Evolutionary conservation across 345 rosid species (phyloP).

Genomic region (Melaleuca alternifolia): DNA sequence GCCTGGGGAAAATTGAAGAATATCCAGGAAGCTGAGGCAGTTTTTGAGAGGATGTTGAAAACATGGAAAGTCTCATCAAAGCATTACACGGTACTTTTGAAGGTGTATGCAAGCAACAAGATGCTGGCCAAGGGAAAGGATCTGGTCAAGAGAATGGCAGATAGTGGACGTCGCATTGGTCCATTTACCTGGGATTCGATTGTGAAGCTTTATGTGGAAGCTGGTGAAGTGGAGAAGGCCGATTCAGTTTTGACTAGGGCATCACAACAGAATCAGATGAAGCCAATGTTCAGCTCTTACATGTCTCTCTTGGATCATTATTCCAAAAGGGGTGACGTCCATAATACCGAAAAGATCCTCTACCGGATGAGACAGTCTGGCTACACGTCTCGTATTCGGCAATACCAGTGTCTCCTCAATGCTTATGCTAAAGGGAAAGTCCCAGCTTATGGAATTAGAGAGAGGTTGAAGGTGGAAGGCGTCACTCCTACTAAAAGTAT

Average conservation of each 20-base stretch:
- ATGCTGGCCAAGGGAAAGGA: slow-evolving; percentile 69
- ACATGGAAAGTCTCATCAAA: slow-evolving; percentile 36
- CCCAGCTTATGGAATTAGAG: slow-evolving; percentile 82
- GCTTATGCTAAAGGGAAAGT: slow-evolving; percentile 54
- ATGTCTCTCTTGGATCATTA: slow-evolving; percentile 67
- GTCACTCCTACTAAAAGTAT: slow-evolving; percentile 48
- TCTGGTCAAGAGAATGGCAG: slow-evolving; percentile 59
- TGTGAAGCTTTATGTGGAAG: slow-evolving; percentile 71
- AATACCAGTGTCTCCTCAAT: slow-evolving; percentile 46
- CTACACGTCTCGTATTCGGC: slow-evolving; percentile 46
- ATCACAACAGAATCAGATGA: slow-evolving; percentile 38
- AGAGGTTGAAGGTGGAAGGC: slow-evolving; percentile 77
- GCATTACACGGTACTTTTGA: slow-evolving; percentile 48
- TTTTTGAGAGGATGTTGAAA: slow-evolving; percentile 31
- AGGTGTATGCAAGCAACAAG: slow-evolving; percentile 68
- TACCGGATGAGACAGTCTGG: slow-evolving; percentile 74
- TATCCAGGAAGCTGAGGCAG: slow-evolving; percentile 69
- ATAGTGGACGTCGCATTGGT: slow-evolving; percentile 56
- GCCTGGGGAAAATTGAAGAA: slow-evolving; percentile 76
- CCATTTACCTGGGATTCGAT: slow-evolving; percentile 83
- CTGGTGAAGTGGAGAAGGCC: slow-evolving; percentile 86
- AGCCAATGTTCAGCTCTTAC: slow-evolving; percentile 66
- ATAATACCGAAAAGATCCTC: slow-evolving; percentile 68
- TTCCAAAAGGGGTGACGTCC: slow-evolving; percentile 66
- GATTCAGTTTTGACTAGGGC: slow-evolving; percentile 67